phyloP scores from a whole-genome alignment of 345 rosid genomes.

The Sonneratia caseolaris region DNA sequence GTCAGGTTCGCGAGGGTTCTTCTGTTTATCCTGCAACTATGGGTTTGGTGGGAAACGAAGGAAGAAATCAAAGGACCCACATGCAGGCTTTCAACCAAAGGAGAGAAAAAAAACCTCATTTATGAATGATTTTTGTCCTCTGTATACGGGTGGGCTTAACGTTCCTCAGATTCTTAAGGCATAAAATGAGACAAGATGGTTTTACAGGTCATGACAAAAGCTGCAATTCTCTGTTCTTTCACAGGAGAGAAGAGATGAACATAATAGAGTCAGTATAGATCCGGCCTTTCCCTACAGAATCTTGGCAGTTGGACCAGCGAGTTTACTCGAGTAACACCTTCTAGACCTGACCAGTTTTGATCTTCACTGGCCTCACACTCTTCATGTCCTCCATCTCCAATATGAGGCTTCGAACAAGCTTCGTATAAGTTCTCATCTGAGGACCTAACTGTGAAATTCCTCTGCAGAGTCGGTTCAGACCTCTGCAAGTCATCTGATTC shows the following conservation, averaged over 20 bases:
- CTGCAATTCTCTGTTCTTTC: neutral
- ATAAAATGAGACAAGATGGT: neutral
- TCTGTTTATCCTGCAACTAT: neutral
- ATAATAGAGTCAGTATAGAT: slow-evolving; percentile 17
- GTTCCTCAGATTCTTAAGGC: neutral
- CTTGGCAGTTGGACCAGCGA: slow-evolving; percentile 97
- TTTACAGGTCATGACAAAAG: neutral
- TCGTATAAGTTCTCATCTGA: slow-evolving; percentile 39
- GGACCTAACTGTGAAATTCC: slow-evolving; percentile 83
- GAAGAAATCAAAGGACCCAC: no score
- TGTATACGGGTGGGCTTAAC: neutral
- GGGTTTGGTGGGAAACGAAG: neutral
- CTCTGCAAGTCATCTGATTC: slow-evolving; percentile 77
- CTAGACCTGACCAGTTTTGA: slow-evolving; percentile 86
- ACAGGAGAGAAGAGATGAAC: neutral
- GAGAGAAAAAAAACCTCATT: no score
- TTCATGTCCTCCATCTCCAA: slow-evolving; percentile 30
- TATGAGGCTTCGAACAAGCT: slow-evolving; percentile 18
- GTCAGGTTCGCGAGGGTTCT: neutral
- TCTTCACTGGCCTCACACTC: slow-evolving; percentile 34
- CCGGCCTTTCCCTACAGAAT: slow-evolving; percentile 61
- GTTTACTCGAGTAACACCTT: slow-evolving; percentile 95
- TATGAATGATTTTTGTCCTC: neutral
- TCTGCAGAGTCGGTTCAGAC: slow-evolving; percentile 74
- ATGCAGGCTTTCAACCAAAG: no score